Percentiles rank a stretch among this genome's conserved stretches.
Evolutionary conservation across 305 asterid genomes (phyloP).

Genomic region (Salvia sclarea): DNA sequence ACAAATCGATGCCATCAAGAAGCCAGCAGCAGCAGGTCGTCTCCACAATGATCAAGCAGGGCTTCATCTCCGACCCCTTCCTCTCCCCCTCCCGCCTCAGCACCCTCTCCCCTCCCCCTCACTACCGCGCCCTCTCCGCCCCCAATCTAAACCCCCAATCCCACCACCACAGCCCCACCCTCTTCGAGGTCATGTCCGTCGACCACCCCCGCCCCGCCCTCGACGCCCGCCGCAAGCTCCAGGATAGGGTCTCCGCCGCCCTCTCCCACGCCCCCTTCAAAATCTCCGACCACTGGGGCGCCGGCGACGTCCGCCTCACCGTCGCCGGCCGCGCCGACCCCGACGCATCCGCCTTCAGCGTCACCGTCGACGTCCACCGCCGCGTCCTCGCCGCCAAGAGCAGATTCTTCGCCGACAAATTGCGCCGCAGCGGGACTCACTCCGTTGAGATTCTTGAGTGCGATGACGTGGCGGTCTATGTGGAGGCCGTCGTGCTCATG

Average conservation of each 20-base stretch:
- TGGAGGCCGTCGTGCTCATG: conserved; percentile 82
- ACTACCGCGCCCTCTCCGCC: conserved; percentile 32
- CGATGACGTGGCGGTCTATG: conserved; percentile 81
- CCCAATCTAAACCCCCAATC: background rate
- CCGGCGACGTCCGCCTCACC: conserved; percentile 77
- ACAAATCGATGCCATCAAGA: conserved; percentile 42
- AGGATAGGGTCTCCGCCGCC: conserved; percentile 53
- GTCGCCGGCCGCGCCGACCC: conserved; percentile 44
- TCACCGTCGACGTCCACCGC: conserved; percentile 75
- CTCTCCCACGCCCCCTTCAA: conserved; percentile 58
- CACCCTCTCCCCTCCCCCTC: conserved; percentile 42
- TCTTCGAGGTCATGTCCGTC: conserved; percentile 69
- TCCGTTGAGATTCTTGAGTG: conserved; percentile 88
- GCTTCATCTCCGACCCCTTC: conserved; percentile 70
- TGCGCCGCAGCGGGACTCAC: conserved; percentile 64
- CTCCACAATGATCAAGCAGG: conserved; percentile 82
- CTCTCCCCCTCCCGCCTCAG: conserved; percentile 53
- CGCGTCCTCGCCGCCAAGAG: conserved; percentile 62
- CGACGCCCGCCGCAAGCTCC: conserved; percentile 51
- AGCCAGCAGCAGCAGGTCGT: conserved; percentile 52
- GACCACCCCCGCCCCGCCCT: conserved; percentile 52
- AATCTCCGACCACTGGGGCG: conserved; percentile 33
- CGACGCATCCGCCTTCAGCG: conserved; percentile 39
- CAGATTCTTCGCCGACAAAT: conserved; percentile 80
- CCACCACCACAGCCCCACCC: conserved; percentile 55